phyloP scores from a whole-genome alignment of 2,329 filamentous ascomycete genomes.

The Cladophialophora bantiana region DNA sequence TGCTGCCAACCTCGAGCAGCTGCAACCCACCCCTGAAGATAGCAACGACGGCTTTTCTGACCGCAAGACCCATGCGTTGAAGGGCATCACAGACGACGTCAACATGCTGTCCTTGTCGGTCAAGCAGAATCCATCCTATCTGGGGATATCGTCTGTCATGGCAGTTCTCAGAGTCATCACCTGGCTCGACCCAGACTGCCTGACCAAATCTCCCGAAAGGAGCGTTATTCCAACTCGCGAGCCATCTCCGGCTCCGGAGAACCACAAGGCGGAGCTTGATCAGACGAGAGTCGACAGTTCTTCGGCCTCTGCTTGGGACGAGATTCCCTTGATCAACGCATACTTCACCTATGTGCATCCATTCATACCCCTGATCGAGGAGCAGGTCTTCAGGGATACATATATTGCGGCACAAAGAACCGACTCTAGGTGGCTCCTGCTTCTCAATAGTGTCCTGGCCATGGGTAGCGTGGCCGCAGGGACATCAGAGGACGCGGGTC shows the following conservation, averaged over 20 bases:
- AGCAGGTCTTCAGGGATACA: slow-evolving; percentile 71
- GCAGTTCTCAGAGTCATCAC: slow-evolving; percentile 75
- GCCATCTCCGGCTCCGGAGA: slow-evolving; percentile 47
- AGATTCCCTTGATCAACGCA: slow-evolving; percentile 73
- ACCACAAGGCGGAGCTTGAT: slow-evolving; percentile 48
- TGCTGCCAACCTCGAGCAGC: slow-evolving; percentile 62
- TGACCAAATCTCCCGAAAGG: slow-evolving; percentile 51
- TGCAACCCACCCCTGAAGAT: slow-evolving; percentile 79
- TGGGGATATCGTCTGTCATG: slow-evolving; percentile 77
- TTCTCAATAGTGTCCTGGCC: slow-evolving; percentile 78
- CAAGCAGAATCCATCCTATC: slow-evolving; percentile 69
- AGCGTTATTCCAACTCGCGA: slow-evolving; percentile 47
- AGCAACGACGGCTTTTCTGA: slow-evolving; percentile 49
- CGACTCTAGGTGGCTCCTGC: slow-evolving; percentile 73
- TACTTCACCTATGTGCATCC: slow-evolving; percentile 77
- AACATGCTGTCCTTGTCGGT: slow-evolving; percentile 71
- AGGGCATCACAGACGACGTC: slow-evolving; percentile 73
- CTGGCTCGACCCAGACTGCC: slow-evolving; percentile 60
- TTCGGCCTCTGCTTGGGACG: slow-evolving; percentile 66
- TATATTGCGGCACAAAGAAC: slow-evolving; percentile 68
- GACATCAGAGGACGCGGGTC: slow-evolving; percentile 67
- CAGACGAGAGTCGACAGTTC: slow-evolving; percentile 57
- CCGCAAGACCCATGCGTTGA: slow-evolving; percentile 58
- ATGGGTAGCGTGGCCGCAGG: slow-evolving; percentile 75
- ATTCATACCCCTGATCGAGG: slow-evolving; percentile 76